These are phyloP conservation scores for Melaleuca alternifolia DNA, from an alignment of 345 rosid species.

Conservation along the genomic window DNA sequence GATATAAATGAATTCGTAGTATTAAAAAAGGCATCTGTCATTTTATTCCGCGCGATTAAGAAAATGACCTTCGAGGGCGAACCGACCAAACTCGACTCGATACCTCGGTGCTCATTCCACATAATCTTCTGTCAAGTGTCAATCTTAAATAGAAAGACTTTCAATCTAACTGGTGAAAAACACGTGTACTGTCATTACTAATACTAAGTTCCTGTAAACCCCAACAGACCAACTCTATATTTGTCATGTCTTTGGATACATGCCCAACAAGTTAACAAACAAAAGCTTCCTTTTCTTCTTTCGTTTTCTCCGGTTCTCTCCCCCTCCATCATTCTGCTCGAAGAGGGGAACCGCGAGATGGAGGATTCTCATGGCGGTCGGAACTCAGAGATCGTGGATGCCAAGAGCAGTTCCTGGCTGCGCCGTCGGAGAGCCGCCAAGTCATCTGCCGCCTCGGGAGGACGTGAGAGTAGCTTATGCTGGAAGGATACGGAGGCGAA, in stretches of 20 bases:
- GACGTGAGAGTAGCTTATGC: background rate
- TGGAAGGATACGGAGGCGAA: slow-evolving; percentile 38
- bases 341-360: background rate
- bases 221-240: background rate
- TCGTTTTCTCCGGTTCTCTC: background rate
- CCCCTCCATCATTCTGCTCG: background rate
- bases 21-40: background rate
- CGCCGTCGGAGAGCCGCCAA: background rate
- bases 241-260: background rate
- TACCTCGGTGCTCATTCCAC: background rate
- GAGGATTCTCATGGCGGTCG: background rate
- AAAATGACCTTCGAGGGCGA: background rate
- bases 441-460: background rate
- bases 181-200: background rate
- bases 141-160: background rate
- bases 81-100: background rate
- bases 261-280: background rate
- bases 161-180: background rate
- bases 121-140: background rate
- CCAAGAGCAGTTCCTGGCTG: background rate
- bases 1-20: rapidly evolving
- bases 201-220: background rate
- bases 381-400: background rate
- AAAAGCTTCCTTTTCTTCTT: background rate
- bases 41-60: background rate